A percentile compares a stretch with the other conserved stretches of the same genome.
Conservation (phyloP, 306 rosid species). For the Vigna unguiculata region DNA sequence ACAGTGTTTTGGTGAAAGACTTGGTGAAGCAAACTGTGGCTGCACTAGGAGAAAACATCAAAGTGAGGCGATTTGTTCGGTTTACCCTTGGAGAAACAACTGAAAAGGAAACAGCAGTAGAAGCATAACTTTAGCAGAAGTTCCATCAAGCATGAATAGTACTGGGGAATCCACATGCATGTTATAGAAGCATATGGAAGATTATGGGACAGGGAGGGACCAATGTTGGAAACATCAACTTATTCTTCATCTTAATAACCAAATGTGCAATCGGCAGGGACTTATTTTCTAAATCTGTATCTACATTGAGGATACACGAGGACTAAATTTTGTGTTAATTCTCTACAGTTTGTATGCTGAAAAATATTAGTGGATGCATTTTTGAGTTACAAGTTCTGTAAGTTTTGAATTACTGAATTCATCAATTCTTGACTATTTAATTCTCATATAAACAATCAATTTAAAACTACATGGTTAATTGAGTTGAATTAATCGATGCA, state of each 20-base stretch:
- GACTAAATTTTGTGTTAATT: conserved; percentile 50
- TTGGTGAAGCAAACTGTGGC: conserved; percentile 97
- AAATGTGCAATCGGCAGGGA: conserved; percentile 49
- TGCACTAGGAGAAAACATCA: conserved; percentile 95
- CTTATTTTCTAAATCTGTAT: conserved; percentile 50
- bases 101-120: conserved; percentile 45
- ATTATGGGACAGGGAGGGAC: conserved; percentile 24
- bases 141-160: conserved; percentile 8
- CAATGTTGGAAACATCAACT: conserved; percentile 47
- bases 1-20: conserved; percentile 81
- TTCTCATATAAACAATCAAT: neutral
- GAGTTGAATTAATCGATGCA: neutral
- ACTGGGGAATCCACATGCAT: conserved; percentile 12
- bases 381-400: conserved; percentile 43
- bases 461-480: neutral
- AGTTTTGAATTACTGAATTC: conserved; percentile 46
- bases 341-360: conserved; percentile 46
- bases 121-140: conserved; percentile 48
- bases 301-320: conserved; percentile 54
- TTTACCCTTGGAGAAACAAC: conserved; percentile 85
- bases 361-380: conserved; percentile 49
- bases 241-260: conserved; percentile 46
- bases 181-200: conserved; percentile 27
- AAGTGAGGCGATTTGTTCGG: conserved; percentile 82
- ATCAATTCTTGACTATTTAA: conserved; percentile 12